Base-by-base conservation (phyloP, 495 filamentous ascomycete genomes). In the Cryomyces antarcticus region DNA sequence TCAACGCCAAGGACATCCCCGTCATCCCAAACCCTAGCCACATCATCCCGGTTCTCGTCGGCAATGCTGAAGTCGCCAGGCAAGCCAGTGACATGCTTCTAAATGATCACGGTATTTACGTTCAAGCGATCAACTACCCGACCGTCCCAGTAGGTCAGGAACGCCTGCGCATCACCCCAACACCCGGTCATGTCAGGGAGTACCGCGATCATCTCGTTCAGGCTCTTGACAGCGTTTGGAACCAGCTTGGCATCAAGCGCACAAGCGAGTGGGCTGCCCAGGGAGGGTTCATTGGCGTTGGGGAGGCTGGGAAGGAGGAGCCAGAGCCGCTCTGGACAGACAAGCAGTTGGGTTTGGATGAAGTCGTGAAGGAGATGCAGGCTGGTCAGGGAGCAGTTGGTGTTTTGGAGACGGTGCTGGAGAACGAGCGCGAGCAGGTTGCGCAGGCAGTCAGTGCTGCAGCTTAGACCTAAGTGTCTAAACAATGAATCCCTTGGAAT, bases 91-190 rank as follows among this genome's bases (percentile, higher is more conserved):
- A 97, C 57, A 72, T 86, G 56, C 75, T 94, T 5, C 67, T 97
- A 6, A 75, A 82, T 46, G 75, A 89, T 45, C 78, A 89, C 61
- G 74, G 74, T 38, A 96, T 97, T 60, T 96, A 97, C 55, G 89
- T 97, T 10, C 89, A 97, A 62, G 83, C 83, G 44, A 96, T 97
- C 70, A 97, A 97, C 64, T 97, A 96, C 62, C 89, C 89, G 5
- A 97, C 89, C 42, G 89, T 97, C 1, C 89, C 89, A 1, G 81
- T 88, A 5, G 89, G 89, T 10, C 83, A 97, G 64, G 89, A 97
- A 62, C 79, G 89, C 30, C 72, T 97, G 41, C 78, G 89, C 49
- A 81, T 97, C 58, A 97, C 89, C 6, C 89, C 89, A 0, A 97
- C 89, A 7, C 89, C 89, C 0, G 89, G 89, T 31, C 89, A 97